phyloP scores from a whole-genome alignment of 2,329 filamentous ascomycete genomes.

The Zelopaecilomyces penicillatus region DNA sequence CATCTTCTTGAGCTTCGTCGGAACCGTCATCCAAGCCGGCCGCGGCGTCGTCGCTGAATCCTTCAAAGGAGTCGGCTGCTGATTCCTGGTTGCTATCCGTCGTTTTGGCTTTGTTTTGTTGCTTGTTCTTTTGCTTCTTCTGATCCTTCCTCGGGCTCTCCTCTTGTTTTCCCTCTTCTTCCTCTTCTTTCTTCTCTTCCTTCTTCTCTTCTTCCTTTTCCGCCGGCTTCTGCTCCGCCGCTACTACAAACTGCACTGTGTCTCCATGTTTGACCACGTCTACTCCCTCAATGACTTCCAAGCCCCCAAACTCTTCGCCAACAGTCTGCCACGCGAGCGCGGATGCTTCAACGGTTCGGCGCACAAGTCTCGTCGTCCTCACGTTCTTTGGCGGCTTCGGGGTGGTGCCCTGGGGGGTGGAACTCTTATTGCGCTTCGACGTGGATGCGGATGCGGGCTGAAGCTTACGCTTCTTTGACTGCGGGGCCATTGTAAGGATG shows the following conservation, averaged over 20 bases:
- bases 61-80: conserved; percentile 53
- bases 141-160: conserved; percentile 7
- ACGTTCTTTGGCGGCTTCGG: conserved; percentile 8
- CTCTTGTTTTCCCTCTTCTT: conserved; percentile 4
- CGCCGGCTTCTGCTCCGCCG: conserved; percentile 11
- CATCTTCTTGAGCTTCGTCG: conserved; percentile 23
- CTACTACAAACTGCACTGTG: conserved; percentile 47
- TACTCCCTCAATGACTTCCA: conserved; percentile 88
- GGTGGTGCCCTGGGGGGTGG: conserved; percentile 3
- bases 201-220: conserved; percentile 12
- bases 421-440: conserved; percentile 28
- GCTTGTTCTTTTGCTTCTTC: conserved; percentile 9
- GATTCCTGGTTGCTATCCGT: conserved; percentile 12
- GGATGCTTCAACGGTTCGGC: conserved; percentile 33
- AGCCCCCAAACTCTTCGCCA: conserved; percentile 84
- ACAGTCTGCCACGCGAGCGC: conserved; percentile 60
- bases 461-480: conserved; percentile 32
- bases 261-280: conserved; percentile 65
- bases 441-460: conserved; percentile 21
- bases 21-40: conserved; percentile 23
- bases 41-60: conserved; percentile 47
- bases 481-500: conserved; percentile 20
- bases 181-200: conserved; percentile 1
- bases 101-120: conserved; percentile 12
- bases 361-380: conserved; percentile 14